Conservation (phyloP, 257 asterid genomes). For the Solanum medicagineum region DNA sequence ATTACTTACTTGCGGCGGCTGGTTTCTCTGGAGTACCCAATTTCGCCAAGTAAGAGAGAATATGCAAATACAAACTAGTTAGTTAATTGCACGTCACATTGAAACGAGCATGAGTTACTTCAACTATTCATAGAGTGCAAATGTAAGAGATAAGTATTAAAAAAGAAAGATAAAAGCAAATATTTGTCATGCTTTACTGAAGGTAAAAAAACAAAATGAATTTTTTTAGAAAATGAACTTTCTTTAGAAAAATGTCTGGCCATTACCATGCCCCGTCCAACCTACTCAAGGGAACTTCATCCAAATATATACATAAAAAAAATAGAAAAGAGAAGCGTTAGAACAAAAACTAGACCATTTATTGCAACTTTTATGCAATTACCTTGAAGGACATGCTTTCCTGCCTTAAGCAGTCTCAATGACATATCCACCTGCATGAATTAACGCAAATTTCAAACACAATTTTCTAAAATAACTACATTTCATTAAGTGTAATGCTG, state of each 20-base stretch:
- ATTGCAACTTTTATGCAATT: conserved; percentile 1
- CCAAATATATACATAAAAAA: not conserved
- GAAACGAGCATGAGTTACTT: not conserved
- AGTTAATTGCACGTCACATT: conserved; percentile 11
- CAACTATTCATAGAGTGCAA: not conserved
- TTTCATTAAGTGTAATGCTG: not conserved
- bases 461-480: not conserved
- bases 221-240: not conserved
- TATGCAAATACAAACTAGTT: conserved; percentile 35
- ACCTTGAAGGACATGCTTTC: conserved; percentile 99
- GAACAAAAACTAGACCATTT: not conserved
- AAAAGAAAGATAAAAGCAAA: not conserved
- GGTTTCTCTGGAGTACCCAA: conserved; percentile 68
- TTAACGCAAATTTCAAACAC: not conserved
- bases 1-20: conserved; percentile 69
- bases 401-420: conserved; percentile 55
- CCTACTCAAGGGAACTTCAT: not conserved
- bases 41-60: conserved; percentile 14
- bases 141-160: not conserved
- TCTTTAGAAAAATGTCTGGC: not conserved
- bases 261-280: not conserved
- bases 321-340: not conserved
- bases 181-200: not conserved
- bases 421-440: conserved; percentile 86
- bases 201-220: not conserved